Conservation (phyloP, 768 basidiomycete species). For the Termitomyces sp. region DNA sequence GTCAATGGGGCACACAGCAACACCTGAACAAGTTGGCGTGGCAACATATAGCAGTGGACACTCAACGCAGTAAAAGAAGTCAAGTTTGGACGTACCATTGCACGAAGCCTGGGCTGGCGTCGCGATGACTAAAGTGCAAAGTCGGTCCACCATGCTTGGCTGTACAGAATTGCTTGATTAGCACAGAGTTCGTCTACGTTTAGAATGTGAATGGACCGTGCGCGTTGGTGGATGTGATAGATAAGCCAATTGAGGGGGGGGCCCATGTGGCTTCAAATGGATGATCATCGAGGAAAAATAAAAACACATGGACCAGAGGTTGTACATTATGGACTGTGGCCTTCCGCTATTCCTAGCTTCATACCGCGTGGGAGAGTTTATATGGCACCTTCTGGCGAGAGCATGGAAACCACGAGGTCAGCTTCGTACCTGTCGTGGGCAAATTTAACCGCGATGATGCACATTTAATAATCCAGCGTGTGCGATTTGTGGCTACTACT, state of each 20-base stretch:
- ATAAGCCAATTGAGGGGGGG: background rate
- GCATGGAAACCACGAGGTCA: slow-evolving; percentile 7
- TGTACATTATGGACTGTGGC: background rate
- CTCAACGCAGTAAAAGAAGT: background rate
- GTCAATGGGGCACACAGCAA: background rate
- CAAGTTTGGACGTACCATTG: background rate
- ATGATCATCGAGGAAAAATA: background rate
- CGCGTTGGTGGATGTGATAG: background rate
- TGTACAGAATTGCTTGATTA: background rate
- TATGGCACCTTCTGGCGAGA: background rate
- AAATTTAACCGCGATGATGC: background rate
- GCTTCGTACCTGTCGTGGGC: background rate
- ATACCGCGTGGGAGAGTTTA: background rate
- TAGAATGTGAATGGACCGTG: background rate
- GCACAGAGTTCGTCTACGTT: background rate
- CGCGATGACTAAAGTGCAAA: background rate
- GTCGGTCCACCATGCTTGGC: background rate
- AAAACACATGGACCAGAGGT: background rate
- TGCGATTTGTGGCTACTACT: background rate
- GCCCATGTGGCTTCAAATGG: background rate
- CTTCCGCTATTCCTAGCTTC: slow-evolving; percentile 3
- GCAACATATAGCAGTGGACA: background rate
- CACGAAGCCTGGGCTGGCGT: background rate
- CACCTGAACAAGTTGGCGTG: background rate
- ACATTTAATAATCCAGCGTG: background rate